A percentile compares a stretch with the other conserved stretches of the same genome.
Evolutionary conservation across 345 rosid genomes (phyloP).

Genomic region (Heritiera fomes): DNA sequence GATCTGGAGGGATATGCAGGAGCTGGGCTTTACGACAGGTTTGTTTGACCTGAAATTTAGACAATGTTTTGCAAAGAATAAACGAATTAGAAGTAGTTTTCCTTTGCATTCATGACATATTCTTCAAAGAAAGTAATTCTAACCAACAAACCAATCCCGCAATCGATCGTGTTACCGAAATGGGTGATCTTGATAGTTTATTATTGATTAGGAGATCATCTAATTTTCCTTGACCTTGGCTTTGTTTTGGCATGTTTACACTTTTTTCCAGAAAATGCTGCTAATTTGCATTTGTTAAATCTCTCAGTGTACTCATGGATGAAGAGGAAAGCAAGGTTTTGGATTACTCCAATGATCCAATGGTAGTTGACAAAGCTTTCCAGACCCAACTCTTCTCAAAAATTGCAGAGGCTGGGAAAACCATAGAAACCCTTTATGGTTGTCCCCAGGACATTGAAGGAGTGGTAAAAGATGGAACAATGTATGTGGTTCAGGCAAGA

Average conservation of each 20-base stretch:
- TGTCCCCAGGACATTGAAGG: constrained; percentile 26
- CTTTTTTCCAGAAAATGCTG: neutral
- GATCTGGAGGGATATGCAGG: constrained; percentile 50
- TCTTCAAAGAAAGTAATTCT: neutral
- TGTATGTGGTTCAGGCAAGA: too few species aligned
- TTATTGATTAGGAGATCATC: neutral
- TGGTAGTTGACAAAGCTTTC: constrained; percentile 32
- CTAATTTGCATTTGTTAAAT: neutral
- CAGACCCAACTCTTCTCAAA: constrained; percentile 32
- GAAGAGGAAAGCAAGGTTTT: constrained; percentile 32
- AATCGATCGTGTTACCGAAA: neutral
- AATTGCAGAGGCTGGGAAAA: constrained; percentile 31
- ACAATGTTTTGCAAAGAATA: neutral
- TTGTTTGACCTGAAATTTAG: constrained; percentile 9
- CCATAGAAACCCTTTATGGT: constrained; percentile 24
- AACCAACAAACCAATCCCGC: neutral
- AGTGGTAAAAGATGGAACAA: too few species aligned
- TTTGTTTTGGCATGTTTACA: neutral
- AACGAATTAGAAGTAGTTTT: neutral
- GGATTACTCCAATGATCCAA: constrained; percentile 39
- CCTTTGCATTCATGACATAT: neutral
- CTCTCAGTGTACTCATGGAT: constrained; percentile 40
- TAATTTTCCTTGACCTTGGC: neutral
- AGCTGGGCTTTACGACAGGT: constrained; percentile 51
- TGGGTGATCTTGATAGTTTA: neutral